Conservation (phyloP, 2,329 filamentous ascomycete species). For the Diplodia intermedia region DNA sequence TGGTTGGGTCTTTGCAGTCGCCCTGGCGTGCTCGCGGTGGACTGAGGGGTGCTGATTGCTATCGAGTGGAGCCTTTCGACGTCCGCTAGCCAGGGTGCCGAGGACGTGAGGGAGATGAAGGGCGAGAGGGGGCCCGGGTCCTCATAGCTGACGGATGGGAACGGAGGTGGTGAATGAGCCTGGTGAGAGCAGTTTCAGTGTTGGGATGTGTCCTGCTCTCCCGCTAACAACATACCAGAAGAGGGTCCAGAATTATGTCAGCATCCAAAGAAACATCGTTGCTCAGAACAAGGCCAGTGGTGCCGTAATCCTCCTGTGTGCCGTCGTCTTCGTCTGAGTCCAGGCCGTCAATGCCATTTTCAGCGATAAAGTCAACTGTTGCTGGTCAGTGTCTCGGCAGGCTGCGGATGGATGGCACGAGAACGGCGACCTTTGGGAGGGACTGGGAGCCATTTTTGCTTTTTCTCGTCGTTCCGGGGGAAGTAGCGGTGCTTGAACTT, state of each 20-base stretch:
- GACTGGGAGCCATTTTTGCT: conserved; percentile 15
- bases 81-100: conserved; percentile 8
- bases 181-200: neutral
- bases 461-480: neutral
- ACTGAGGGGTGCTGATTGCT: conserved; percentile 8
- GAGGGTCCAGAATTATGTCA: conserved; percentile 6
- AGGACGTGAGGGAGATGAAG: conserved; percentile 2
- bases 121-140: neutral
- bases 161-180: neutral
- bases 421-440: neutral
- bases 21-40: neutral
- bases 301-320: neutral
- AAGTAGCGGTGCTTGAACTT: conserved; percentile 5
- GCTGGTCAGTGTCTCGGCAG: neutral
- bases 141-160: neutral
- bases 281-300: neutral
- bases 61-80: conserved; percentile 3
- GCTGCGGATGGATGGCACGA: neutral
- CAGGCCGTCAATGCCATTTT: neutral
- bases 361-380: conserved; percentile 9
- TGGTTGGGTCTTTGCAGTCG: conserved; percentile 35
- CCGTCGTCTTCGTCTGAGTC: neutral
- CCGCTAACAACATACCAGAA: neutral
- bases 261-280: neutral
- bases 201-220: neutral